phyloP scores from a whole-genome alignment of 1,284 basidiomycete species.

The Trametes sp. region DNA sequence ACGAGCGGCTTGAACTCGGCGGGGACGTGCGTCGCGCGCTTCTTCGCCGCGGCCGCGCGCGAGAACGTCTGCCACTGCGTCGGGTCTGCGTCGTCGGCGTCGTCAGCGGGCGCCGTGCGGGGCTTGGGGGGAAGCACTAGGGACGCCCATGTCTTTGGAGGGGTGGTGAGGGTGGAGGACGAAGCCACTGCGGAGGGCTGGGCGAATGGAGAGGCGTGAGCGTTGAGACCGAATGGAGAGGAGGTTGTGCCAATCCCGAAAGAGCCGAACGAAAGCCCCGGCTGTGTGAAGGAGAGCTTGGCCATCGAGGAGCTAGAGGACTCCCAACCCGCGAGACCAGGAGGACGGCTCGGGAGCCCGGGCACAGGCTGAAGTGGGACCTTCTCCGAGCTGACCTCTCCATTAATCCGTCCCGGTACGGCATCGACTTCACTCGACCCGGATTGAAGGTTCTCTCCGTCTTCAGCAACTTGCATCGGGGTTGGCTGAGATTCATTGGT shows the following conservation, averaged over 20 bases:
- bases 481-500: too few species aligned
- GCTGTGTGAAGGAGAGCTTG: too few species aligned
- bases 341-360: not conserved
- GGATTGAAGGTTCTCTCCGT: too few species aligned
- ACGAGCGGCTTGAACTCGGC: constrained; percentile 38
- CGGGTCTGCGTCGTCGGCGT: not conserved
- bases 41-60: constrained; percentile 20
- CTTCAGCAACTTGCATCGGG: too few species aligned
- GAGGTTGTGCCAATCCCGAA: not conserved
- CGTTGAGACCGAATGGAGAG: not conserved
- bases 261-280: too few species aligned
- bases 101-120: not conserved
- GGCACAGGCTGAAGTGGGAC: not conserved
- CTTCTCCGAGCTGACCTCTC: too few species aligned
- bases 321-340: not conserved
- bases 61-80: constrained; percentile 22
- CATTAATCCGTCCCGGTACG: too few species aligned
- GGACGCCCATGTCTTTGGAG: not conserved
- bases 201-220: not conserved
- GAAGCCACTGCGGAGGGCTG: not conserved
- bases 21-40: constrained; percentile 21
- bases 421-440: too few species aligned
- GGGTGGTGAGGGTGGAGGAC: not conserved
- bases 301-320: too few species aligned
- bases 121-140: not conserved